Conservation (phyloP, 2,329 filamentous ascomycete species). For the Knoxdaviesia proteae region DNA sequence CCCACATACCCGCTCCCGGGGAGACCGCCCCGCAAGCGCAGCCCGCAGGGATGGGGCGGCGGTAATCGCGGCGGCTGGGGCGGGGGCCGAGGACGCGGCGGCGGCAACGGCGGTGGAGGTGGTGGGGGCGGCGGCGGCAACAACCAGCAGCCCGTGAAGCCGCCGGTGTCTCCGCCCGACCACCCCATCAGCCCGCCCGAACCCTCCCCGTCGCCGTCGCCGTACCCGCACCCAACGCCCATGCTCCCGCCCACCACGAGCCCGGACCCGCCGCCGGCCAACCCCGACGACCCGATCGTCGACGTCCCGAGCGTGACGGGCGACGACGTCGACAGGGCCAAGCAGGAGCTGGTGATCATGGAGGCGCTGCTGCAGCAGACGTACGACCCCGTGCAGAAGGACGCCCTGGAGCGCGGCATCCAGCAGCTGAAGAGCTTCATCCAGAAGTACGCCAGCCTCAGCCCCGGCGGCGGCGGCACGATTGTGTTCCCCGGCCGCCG, state of each 20-base stretch:
- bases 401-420: constrained; percentile 1
- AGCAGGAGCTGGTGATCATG: constrained; percentile 2
- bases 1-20: background rate
- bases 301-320: background rate
- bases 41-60: background rate
- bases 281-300: background rate
- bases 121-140: background rate
- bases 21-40: background rate
- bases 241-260: background rate
- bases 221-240: background rate
- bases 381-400: background rate
- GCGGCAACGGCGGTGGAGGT: background rate
- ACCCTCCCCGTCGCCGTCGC: background rate
- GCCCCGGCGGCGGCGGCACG: background rate
- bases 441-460: background rate
- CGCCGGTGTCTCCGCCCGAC: background rate
- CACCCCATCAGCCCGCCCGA: background rate
- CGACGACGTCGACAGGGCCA: constrained; percentile 3
- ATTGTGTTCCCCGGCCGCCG: background rate
- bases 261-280: background rate
- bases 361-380: constrained; percentile 1
- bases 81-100: background rate
- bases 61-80: background rate
- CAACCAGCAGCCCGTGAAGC: background rate
- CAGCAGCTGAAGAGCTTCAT: constrained; percentile 1